These are phyloP conservation scores for Solanum hybrid DNA, from an alignment of 305 asterid genomes.

Conservation along the genomic window DNA sequence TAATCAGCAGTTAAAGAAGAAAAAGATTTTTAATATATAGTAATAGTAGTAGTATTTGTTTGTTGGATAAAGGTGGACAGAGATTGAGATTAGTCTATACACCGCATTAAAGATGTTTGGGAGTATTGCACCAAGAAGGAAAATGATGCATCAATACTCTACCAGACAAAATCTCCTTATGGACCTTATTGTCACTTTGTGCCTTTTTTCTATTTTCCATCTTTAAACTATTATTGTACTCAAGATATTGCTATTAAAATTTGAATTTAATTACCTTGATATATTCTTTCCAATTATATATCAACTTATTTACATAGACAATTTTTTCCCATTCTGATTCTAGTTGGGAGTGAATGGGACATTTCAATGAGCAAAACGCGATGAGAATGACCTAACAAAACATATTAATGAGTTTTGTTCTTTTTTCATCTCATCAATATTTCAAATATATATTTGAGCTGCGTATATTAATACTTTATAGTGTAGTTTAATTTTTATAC, in stretches of 20 bases:
- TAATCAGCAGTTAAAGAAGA: not conserved
- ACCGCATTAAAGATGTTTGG: slow-evolving; percentile 5
- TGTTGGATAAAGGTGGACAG: not conserved
- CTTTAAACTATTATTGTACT: not conserved
- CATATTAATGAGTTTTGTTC: slow-evolving; percentile 1
- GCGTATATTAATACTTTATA: not conserved
- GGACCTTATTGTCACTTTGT: slow-evolving; percentile 22
- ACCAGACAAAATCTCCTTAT: slow-evolving; percentile 11
- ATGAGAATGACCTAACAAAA: slow-evolving; percentile 40
- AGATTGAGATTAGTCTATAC: not conserved
- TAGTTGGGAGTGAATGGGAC: slow-evolving; percentile 40
- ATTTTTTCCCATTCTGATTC: not conserved
- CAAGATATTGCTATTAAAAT: slow-evolving; percentile 3
- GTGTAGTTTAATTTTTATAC: not conserved
- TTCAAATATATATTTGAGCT: not conserved
- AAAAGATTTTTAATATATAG: not conserved
- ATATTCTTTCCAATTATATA: not conserved
- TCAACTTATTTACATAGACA: not conserved
- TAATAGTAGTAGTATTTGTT: not conserved
- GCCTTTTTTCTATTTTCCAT: not conserved
- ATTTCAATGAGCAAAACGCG: slow-evolving; percentile 53
- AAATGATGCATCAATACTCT: slow-evolving; percentile 23
- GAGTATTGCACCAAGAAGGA: slow-evolving; percentile 12
- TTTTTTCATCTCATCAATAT: not conserved
- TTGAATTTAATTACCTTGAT: not conserved